phyloP scores from a whole-genome alignment of 352 stramenopile genomes.

The Globisporangium spiculum region DNA sequence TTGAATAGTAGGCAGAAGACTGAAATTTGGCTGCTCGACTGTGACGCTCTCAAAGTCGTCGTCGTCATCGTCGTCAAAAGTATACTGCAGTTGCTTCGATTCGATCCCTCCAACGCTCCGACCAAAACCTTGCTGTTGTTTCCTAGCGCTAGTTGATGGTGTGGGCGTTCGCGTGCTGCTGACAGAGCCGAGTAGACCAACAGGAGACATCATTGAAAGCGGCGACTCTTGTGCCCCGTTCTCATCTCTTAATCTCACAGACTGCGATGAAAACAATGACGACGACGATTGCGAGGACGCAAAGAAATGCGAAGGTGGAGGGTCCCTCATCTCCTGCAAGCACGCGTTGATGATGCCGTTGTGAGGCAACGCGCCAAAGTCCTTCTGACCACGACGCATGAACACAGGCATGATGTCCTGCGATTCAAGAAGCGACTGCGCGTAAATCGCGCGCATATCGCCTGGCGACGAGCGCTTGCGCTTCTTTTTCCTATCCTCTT shows the following conservation, averaged over 20 bases:
- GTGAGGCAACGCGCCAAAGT: conserved; percentile 40
- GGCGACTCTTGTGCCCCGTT: conserved; percentile 10
- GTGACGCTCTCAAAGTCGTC: conserved; percentile 15
- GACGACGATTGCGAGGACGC: conserved; percentile 3
- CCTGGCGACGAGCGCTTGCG: conserved; percentile 33
- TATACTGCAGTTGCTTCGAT: conserved; percentile 5
- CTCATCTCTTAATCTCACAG: conserved; percentile 8
- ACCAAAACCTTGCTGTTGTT: not conserved
- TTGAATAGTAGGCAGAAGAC: conserved; percentile 4
- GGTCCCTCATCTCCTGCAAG: conserved; percentile 43
- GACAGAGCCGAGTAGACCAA: not conserved
- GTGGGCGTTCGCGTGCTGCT: not conserved
- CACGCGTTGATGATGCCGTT: conserved; percentile 64
- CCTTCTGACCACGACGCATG: conserved; percentile 31
- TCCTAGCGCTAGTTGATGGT: not conserved
- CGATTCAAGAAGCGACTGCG: conserved; percentile 62
- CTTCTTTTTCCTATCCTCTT: conserved; percentile 11
- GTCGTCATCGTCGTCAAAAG: conserved; percentile 7
- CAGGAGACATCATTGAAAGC: conserved; percentile 16
- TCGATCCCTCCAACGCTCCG: not conserved
- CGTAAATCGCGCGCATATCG: conserved; percentile 80
- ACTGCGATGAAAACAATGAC: conserved; percentile 12
- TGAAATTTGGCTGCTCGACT: conserved; percentile 13
- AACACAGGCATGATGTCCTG: conserved; percentile 31
- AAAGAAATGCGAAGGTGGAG: not conserved